phyloP scores from a whole-genome alignment of 352 stramenopile genomes.

The Pelagophyceae sp. region DNA sequence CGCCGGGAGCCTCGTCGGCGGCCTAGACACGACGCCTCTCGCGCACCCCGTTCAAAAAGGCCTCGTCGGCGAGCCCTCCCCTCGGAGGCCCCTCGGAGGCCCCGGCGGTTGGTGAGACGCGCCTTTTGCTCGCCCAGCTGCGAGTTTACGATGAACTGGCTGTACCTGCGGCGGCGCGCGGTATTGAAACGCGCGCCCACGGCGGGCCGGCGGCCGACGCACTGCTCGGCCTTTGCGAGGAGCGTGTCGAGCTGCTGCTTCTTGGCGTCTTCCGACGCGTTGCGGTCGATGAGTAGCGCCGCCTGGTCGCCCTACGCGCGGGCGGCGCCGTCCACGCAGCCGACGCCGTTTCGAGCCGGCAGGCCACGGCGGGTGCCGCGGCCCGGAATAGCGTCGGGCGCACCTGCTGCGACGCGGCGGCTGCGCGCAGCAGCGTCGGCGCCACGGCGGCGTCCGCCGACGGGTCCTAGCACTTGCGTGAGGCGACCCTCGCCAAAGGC shows the following conservation, averaged over 20 bases:
- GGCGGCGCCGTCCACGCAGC: too few relatives aligned
- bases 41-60: too few relatives aligned
- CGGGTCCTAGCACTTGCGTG: background rate
- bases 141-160: constrained; percentile 20
- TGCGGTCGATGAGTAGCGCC: background rate
- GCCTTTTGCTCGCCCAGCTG: constrained; percentile 3
- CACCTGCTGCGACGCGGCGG: background rate
- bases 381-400: too few relatives aligned
- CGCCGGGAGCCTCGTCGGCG: constrained; percentile 57
- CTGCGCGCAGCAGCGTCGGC: background rate
- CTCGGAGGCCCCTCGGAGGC: constrained; percentile 40
- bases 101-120: constrained; percentile 26
- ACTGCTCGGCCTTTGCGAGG: constrained; percentile 66
- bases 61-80: too few relatives aligned
- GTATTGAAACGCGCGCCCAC: constrained; percentile 64
- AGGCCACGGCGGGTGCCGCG: too few relatives aligned
- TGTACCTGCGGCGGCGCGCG: constrained; percentile 35
- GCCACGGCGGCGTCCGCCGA: background rate
- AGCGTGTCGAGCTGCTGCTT: constrained; percentile 58
- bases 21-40: too few relatives aligned
- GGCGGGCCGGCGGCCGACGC: constrained; percentile 68
- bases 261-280: background rate
- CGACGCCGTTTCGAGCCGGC: too few relatives aligned
- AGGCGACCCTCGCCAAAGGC: background rate
- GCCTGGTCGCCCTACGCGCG: background rate